Conservation (phyloP, 768 basidiomycete genomes). For the Chlorophyllum brunneum region DNA sequence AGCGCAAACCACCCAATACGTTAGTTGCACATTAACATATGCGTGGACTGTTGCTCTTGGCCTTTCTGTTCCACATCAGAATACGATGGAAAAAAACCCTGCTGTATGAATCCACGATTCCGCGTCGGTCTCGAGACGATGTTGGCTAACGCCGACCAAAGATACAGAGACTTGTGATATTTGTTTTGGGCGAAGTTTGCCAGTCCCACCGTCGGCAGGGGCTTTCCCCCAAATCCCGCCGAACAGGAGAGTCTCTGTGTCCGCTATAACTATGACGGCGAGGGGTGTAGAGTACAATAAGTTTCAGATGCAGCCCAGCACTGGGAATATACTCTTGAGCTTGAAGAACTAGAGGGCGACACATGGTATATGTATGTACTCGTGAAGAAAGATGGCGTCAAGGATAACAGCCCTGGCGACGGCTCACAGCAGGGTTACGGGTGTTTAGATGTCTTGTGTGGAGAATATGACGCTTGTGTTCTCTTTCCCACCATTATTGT, state of each 20-base stretch:
- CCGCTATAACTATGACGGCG: background rate
- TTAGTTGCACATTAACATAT: too few relatives aligned
- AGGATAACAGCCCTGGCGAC: background rate
- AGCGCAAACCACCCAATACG: too few relatives aligned
- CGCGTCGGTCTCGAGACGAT: too few relatives aligned
- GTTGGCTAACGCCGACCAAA: too few relatives aligned
- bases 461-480: too few relatives aligned
- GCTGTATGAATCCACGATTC: background rate
- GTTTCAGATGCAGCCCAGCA: background rate
- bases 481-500: too few relatives aligned
- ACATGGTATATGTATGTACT: background rate
- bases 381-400: background rate
- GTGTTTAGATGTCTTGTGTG: background rate
- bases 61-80: too few relatives aligned
- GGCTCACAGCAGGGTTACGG: background rate
- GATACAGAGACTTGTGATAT: background rate
- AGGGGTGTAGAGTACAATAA: background rate
- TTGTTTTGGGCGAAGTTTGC: background rate
- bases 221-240: background rate
- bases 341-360: background rate
- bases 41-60: too few relatives aligned
- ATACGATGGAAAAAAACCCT: too few relatives aligned
- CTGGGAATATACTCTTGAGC: background rate
- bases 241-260: background rate
- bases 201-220: background rate